These are phyloP conservation scores for Tilletiopsis washingtonensis DNA, from an alignment of 1,284 basidiomycete species.

Conservation along the genomic window DNA sequence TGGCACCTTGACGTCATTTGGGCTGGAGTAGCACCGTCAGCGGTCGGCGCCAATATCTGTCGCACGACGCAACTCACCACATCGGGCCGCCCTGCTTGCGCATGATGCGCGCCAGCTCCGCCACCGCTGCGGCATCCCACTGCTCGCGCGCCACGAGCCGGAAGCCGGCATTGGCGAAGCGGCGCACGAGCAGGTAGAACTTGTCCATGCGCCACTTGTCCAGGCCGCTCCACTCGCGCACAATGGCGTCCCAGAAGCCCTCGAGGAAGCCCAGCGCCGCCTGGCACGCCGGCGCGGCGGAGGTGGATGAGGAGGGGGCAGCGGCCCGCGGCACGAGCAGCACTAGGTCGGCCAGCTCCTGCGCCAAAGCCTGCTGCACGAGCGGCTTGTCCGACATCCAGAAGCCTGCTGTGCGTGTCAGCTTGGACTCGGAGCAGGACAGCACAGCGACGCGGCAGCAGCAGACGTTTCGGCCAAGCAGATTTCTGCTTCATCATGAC, in stretches of 20 bases:
- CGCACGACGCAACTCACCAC: not conserved
- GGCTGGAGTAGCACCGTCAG: constrained; percentile 6
- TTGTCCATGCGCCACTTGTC: constrained; percentile 81
- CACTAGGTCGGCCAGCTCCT: constrained; percentile 68
- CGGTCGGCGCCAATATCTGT: not conserved
- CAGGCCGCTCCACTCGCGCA: constrained; percentile 84
- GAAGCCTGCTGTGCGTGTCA: no score
- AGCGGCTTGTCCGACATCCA: constrained; percentile 99
- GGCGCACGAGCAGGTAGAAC: constrained; percentile 85
- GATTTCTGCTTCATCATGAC: no score
- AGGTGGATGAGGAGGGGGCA: constrained; percentile 51
- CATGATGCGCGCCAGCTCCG: constrained; percentile 6
- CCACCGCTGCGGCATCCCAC: constrained; percentile 60
- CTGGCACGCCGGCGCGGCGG: not conserved
- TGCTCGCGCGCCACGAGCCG: constrained; percentile 62
- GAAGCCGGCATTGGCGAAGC: constrained; percentile 79
- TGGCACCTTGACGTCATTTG: constrained; percentile 63
- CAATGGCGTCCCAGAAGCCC: constrained; percentile 82
- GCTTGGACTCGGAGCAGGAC: no score
- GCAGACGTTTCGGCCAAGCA: no score
- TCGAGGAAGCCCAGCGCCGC: constrained; percentile 62
- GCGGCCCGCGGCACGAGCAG: constrained; percentile 14
- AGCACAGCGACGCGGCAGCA: no score
- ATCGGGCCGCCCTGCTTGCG: constrained; percentile 15
- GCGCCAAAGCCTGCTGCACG: constrained; percentile 83